Base-by-base conservation (phyloP, 2,329 filamentous ascomycete species). In the Pseudogymnoascus sp. region DNA sequence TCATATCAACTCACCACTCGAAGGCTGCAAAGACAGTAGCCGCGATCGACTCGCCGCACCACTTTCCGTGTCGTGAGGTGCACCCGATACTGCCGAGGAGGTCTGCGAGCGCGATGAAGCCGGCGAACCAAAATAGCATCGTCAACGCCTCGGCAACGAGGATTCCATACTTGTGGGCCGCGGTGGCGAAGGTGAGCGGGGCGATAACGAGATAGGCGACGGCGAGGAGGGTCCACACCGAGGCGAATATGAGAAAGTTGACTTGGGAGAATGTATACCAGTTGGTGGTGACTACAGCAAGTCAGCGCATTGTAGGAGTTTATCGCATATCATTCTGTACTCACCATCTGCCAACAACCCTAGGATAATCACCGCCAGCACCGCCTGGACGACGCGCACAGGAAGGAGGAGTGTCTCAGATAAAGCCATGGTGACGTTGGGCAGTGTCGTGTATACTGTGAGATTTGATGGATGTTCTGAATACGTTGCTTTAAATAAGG, bases 121-220 rank as follows among this genome's bases (percentile, higher is more conserved):
- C 90, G 0, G 87, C 85, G 69, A 96, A 94, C 91, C 91, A 96
- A 77, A 95, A 95, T 60, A 95, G 78, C 74, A 87, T 85, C 8
- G 89, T 94, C 21, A 94, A 65, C 52, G 76, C 77, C 68, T 95
- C 88, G 30, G 89, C 77, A 1, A 68, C 84, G 15, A 92, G 76
- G 13, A 90, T 81, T 45, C 79, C 82, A 57, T 83, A 82, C 58
- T 79, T 81, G 71, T 90, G 83, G 67, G 85, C 84, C 9, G 83
- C 67, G 21, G 76, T 75, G 3, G 81, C 77, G 67, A 84, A 76
- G 73, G 84, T 85, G 41, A 81, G 75, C 0, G 89, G 88, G 2
- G 84, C 77, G 57, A 92, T 63, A 67, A 84, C 78, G 62, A 95
- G 79, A 72, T 91, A 92, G 59, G 81, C 72, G 33, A 92, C 78